Evolutionary conservation across 129 eudicot species (phyloP).

Genomic region (Gnaphalium uliginosum): DNA sequence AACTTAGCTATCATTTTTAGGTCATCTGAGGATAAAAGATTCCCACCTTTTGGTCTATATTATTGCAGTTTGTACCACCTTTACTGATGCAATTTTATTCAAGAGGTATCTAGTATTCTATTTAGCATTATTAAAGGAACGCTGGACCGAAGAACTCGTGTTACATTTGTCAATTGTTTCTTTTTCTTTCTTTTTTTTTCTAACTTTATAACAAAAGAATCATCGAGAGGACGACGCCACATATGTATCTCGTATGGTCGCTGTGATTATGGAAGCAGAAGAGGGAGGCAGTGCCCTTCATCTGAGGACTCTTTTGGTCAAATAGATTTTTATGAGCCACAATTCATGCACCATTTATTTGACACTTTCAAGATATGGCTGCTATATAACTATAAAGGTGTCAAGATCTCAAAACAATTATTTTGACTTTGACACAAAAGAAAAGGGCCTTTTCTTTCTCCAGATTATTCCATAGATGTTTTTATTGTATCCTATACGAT

Average conservation of each 20-base stretch:
- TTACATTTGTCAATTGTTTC: conserved; percentile 3
- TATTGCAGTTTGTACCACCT: conserved; percentile 36
- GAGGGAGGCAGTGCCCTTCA: conserved; percentile 28
- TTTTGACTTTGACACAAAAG: not conserved
- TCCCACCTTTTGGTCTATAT: conserved; percentile 29
- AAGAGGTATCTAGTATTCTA: conserved; percentile 28
- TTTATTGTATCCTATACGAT: too few species aligned
- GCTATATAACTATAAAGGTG: not conserved
- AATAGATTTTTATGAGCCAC: conserved; percentile 26
- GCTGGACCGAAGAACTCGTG: conserved; percentile 21
- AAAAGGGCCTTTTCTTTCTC: not conserved
- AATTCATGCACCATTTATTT: conserved; percentile 28
- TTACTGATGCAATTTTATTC: conserved; percentile 27
- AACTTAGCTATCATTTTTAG: conserved; percentile 31
- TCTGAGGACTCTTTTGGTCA: conserved; percentile 34
- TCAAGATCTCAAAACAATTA: conserved; percentile 16
- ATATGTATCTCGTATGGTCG: conserved; percentile 19
- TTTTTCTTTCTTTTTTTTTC: not conserved
- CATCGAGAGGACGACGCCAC: conserved; percentile 19
- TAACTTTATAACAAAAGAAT: not conserved
- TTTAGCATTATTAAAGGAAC: conserved; percentile 39
- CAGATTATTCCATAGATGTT: not conserved
- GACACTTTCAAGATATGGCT: conserved; percentile 13
- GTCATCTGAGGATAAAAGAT: conserved; percentile 42
- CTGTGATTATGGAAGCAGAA: conserved; percentile 21